Percentiles rank a stretch among this genome's conserved stretches.
These are phyloP conservation scores for Phialocephala subalpina DNA, from an alignment of 2,329 filamentous ascomycete genomes.

Conservation along the genomic window DNA sequence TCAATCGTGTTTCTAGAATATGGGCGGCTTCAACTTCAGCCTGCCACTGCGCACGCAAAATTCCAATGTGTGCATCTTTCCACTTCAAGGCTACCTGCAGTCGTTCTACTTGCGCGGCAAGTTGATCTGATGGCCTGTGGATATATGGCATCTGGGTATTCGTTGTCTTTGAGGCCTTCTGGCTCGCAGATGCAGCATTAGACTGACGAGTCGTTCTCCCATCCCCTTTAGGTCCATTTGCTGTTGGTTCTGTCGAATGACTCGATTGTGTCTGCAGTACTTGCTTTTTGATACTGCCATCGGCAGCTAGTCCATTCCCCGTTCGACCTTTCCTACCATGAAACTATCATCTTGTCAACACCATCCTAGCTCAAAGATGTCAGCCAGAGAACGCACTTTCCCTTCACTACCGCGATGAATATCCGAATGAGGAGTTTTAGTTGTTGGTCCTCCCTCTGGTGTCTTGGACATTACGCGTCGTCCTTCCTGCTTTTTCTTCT, in stretches of 20 bases:
- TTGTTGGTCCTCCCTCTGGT: background rate
- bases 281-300: background rate
- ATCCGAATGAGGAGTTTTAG: background rate
- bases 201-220: background rate
- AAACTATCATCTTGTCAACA: background rate
- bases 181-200: background rate
- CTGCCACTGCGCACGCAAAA: conserved; percentile 14
- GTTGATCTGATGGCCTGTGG: background rate
- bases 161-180: background rate
- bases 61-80: conserved; percentile 1
- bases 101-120: background rate
- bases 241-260: background rate
- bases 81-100: background rate
- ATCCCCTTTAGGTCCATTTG: background rate
- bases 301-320: background rate
- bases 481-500: background rate
- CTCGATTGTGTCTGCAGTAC: too few relatives aligned
- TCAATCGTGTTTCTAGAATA: background rate
- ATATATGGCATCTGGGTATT: background rate
- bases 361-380: background rate
- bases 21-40: conserved; percentile 1
- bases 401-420: too few relatives aligned
- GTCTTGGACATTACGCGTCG: background rate
- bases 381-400: background rate
- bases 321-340: background rate